Conservation (phyloP, 768 basidiomycete genomes). For the Leccinellum albellum region DNA sequence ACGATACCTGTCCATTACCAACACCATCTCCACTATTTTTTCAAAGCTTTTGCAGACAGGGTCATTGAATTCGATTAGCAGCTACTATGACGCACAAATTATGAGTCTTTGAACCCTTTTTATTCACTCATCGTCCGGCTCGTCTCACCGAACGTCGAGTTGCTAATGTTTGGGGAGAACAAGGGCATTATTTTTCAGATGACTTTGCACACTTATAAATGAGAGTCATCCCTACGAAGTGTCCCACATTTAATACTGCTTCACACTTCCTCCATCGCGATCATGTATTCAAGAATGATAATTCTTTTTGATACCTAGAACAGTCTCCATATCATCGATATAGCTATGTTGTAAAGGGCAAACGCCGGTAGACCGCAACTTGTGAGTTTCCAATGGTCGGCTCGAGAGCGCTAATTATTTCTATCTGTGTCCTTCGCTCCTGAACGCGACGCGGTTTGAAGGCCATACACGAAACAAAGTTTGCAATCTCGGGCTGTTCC, state of each 20-base stretch:
- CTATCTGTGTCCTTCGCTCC: too few species aligned
- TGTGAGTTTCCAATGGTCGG: too few species aligned
- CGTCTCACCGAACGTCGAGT: slow-evolving; percentile 43
- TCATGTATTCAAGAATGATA: neutral
- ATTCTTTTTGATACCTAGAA: neutral
- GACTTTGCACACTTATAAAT: slow-evolving; percentile 19
- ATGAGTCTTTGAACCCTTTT: slow-evolving; percentile 23
- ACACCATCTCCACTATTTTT: neutral
- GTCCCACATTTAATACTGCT: neutral
- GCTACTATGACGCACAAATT: neutral
- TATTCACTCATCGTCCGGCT: slow-evolving; percentile 49
- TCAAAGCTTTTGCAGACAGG: neutral
- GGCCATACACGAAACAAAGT: too few species aligned
- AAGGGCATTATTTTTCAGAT: slow-evolving; percentile 56
- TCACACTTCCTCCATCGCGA: neutral
- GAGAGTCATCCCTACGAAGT: neutral
- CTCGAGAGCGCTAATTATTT: too few species aligned
- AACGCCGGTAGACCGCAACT: neutral
- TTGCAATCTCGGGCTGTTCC: too few species aligned
- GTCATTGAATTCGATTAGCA: neutral
- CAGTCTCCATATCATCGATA: neutral
- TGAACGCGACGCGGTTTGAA: too few species aligned
- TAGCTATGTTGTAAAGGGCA: neutral
- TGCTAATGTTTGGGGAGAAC: slow-evolving; percentile 51
- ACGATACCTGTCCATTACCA: neutral